These are phyloP conservation scores for Podospora pseudoanserina DNA, from an alignment of 495 filamentous ascomycete genomes.

Conservation along the genomic window DNA sequence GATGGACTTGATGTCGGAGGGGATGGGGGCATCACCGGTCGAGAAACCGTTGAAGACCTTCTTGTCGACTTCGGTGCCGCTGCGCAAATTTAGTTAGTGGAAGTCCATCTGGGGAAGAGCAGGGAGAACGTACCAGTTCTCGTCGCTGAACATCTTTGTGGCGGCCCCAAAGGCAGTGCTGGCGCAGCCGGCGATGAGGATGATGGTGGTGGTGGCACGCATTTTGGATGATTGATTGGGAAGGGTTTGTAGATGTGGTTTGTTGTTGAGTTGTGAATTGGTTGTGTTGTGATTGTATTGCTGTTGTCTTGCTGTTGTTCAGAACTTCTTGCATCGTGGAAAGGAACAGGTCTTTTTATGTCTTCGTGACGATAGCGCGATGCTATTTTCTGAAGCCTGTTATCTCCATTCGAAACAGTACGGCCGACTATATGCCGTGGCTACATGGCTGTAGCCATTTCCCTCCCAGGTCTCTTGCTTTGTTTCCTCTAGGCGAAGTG, in stretches of 20 bases:
- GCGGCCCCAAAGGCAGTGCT: constrained; percentile 18
- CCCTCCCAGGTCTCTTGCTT: neutral
- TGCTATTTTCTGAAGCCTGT: neutral
- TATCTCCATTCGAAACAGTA: neutral
- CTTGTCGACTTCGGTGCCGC: constrained; percentile 15
- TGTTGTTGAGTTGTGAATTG: neutral
- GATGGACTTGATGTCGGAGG: constrained; percentile 19
- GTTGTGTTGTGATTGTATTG: no score
- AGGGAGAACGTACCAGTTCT: constrained; percentile 12
- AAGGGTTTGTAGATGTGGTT: neutral
- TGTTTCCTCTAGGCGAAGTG: neutral
- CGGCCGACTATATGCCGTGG: neutral
- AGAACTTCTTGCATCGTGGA: neutral
- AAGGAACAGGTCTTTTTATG: neutral
- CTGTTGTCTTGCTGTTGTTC: neutral
- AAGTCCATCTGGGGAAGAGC: neutral
- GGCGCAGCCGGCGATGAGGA: constrained; percentile 12
- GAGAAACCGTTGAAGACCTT: constrained; percentile 17
- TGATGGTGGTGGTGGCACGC: constrained; percentile 8
- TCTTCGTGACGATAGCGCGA: neutral
- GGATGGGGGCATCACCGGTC: constrained; percentile 13
- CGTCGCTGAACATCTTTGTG: constrained; percentile 20
- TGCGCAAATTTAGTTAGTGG: neutral
- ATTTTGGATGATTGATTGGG: neutral
- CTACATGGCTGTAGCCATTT: neutral